phyloP scores from a whole-genome alignment of 495 filamentous ascomycete genomes.

The Penicillium canescens region DNA sequence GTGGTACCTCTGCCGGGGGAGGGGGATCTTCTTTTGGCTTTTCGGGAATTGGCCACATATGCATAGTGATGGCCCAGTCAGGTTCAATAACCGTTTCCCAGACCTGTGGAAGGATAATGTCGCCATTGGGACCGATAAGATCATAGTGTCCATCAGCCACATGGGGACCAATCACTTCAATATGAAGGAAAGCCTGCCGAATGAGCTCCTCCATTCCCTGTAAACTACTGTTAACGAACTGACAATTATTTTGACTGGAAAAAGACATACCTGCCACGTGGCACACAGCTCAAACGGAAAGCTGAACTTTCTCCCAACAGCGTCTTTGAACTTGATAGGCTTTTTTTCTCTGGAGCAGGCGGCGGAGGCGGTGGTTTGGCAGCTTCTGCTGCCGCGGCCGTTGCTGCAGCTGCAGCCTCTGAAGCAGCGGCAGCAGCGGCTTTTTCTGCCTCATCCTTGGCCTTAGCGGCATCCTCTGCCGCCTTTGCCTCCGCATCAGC shows the following conservation, averaged over 20 bases:
- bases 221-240: conserved; percentile 12
- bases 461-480: conserved; percentile 23
- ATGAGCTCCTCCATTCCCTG: conserved; percentile 87
- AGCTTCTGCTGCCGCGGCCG: conserved; percentile 12
- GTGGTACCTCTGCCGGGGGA: conserved; percentile 24
- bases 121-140: conserved; percentile 76
- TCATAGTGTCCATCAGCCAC: conserved; percentile 87
- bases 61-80: conserved; percentile 90
- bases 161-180: conserved; percentile 78
- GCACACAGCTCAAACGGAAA: conserved; percentile 80
- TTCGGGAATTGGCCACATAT: conserved; percentile 92
- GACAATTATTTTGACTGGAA: background rate
- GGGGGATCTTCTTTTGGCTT: conserved; percentile 48
- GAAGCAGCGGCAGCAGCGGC: conserved; percentile 18
- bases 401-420: conserved; percentile 8
- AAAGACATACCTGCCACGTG: conserved; percentile 68
- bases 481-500: conserved; percentile 32
- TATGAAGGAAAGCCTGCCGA: conserved; percentile 82
- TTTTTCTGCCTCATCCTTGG: conserved; percentile 31
- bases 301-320: conserved; percentile 81
- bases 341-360: conserved; percentile 53
- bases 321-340: conserved; percentile 83
- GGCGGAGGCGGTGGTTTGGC: conserved; percentile 30
- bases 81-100: conserved; percentile 87
- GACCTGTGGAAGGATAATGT: conserved; percentile 83